Evolutionary conservation across 23 red algal genomes (phyloP).

Genomic region (Gracilaria domingensis): DNA sequence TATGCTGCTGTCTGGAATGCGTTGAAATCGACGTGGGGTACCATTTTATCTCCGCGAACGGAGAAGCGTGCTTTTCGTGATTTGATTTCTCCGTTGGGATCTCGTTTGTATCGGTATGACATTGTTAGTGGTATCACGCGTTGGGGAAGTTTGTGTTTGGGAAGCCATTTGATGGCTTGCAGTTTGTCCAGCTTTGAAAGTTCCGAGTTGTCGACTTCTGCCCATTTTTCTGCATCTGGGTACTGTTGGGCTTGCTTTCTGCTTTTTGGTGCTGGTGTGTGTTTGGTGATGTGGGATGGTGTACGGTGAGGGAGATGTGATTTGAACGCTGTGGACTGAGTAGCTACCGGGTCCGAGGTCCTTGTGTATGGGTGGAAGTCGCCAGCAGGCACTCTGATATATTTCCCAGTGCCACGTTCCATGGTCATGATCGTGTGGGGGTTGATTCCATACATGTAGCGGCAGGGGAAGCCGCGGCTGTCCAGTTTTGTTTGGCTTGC

Average conservation of each 20-base stretch:
- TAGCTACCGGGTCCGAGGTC: neutral
- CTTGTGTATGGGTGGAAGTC: neutral
- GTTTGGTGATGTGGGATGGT: neutral
- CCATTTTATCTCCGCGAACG: neutral
- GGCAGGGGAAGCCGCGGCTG: neutral
- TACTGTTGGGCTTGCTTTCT: neutral
- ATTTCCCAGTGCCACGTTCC: neutral
- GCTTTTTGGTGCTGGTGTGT: neutral
- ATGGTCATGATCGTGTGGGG: neutral
- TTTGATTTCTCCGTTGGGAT: neutral
- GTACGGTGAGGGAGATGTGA: neutral
- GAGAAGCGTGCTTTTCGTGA: neutral
- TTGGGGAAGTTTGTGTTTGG: neutral
- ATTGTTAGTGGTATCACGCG: neutral
- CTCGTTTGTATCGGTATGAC: neutral
- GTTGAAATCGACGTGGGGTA: neutral
- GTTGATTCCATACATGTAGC: neutral
- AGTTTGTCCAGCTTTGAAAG: neutral
- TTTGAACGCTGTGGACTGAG: neutral
- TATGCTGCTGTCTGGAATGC: neutral
- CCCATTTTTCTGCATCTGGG: neutral
- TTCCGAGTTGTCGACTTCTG: neutral
- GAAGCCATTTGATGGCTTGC: slow-evolving; percentile 14
- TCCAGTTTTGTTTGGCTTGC: neutral
- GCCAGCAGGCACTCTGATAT: neutral